A percentile compares a stretch with the other conserved stretches of the same genome.
Conservation (phyloP, 257 asterid genomes). For the Primulina tabacum region DNA sequence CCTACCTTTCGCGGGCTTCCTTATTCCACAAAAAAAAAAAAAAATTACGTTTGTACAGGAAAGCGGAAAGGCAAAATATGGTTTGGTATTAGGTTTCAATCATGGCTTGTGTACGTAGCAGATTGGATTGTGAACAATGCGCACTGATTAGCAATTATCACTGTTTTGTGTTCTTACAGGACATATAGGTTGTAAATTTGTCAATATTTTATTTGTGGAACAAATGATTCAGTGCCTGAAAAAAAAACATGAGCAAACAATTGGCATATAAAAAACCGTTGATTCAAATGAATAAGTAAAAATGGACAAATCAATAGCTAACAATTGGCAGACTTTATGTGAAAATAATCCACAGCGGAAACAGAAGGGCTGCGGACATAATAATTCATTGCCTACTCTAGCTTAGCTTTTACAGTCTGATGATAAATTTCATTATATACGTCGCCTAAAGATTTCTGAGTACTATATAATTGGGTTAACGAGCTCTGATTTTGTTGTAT, state of each 20-base stretch:
- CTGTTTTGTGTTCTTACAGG: neutral
- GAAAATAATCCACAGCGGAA: constrained; percentile 18
- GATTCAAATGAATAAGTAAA: constrained; percentile 3
- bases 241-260: too few relatives aligned
- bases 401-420: constrained; percentile 5
- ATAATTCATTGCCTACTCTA: constrained; percentile 11
- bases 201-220: too few relatives aligned
- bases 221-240: too few relatives aligned
- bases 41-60: too few relatives aligned
- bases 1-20: too few relatives aligned
- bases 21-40: too few relatives aligned
- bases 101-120: neutral
- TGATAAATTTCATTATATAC: constrained; percentile 23
- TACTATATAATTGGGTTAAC: constrained; percentile 35
- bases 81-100: too few relatives aligned
- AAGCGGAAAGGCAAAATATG: too few relatives aligned
- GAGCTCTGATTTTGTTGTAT: constrained; percentile 64
- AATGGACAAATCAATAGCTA: constrained; percentile 15
- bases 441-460: constrained; percentile 8
- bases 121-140: constrained; percentile 9
- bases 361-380: constrained; percentile 9
- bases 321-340: constrained; percentile 8
- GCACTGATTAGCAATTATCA: neutral
- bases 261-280: neutral
- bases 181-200: too few relatives aligned